A percentile compares a stretch with the other conserved stretches of the same genome.
These are phyloP conservation scores for Apiotrichum gracile DNA, from an alignment of 1,284 basidiomycete species.

Conservation along the genomic window DNA sequence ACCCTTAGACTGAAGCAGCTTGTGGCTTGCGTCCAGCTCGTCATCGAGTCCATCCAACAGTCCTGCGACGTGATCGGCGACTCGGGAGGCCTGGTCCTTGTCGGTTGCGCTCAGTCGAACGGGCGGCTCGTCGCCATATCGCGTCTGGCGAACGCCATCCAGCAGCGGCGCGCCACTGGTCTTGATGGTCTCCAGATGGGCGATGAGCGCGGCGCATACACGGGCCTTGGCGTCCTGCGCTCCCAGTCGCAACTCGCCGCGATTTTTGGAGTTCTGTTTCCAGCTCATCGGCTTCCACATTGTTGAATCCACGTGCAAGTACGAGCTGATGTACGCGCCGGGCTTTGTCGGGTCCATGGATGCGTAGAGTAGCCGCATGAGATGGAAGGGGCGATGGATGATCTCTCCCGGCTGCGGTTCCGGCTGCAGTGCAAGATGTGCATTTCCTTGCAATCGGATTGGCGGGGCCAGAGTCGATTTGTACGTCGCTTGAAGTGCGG, in stretches of 20 bases:
- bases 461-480: conserved; percentile 15
- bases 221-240: conserved; percentile 34
- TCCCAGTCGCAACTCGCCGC: conserved; percentile 52
- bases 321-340: conserved; percentile 81
- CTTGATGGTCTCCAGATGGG: conserved; percentile 27
- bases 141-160: conserved; percentile 47
- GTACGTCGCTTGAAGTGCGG: conserved; percentile 5
- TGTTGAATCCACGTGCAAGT: conserved; percentile 78
- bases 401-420: conserved; percentile 57
- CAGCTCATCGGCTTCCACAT: conserved; percentile 58
- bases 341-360: conserved; percentile 71
- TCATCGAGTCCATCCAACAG: conserved; percentile 67
- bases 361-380: conserved; percentile 70
- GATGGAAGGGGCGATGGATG: conserved; percentile 79
- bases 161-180: conserved; percentile 53
- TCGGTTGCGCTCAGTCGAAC: conserved; percentile 6
- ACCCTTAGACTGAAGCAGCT: conserved; percentile 86
- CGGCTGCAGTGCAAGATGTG: conserved; percentile 30
- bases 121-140: conserved; percentile 52
- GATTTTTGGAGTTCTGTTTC: conserved; percentile 53
- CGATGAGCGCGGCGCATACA: conserved; percentile 24
- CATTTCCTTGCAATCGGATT: conserved; percentile 12
- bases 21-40: conserved; percentile 74
- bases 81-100: conserved; percentile 37
- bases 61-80: conserved; percentile 55